Evolutionary conservation across 2,329 filamentous ascomycete genomes (phyloP).

Genomic region (Alternaria arbusti): DNA sequence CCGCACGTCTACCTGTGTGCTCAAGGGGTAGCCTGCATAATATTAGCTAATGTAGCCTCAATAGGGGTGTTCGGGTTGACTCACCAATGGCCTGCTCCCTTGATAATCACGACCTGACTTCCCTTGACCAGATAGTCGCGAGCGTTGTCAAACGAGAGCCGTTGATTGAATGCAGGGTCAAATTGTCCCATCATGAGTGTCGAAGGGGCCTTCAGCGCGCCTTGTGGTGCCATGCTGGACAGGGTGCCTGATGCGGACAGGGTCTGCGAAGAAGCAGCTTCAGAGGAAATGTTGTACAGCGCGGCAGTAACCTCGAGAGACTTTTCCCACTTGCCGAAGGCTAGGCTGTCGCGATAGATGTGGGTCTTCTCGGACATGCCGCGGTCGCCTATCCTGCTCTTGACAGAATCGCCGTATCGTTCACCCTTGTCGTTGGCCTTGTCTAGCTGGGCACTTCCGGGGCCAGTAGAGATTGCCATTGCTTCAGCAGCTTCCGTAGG

Average conservation of each 20-base stretch:
- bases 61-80: neutral
- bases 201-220: conserved; percentile 58
- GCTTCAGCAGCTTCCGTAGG: conserved; percentile 50
- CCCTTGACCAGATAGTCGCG: conserved; percentile 57
- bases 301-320: conserved; percentile 57
- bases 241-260: conserved; percentile 39
- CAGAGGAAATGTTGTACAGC: conserved; percentile 52
- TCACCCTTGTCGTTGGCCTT: conserved; percentile 12
- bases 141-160: conserved; percentile 60
- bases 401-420: conserved; percentile 52
- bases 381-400: conserved; percentile 46
- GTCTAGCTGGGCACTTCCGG: conserved; percentile 54
- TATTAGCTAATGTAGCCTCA: neutral
- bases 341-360: conserved; percentile 61
- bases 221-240: conserved; percentile 53
- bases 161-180: conserved; percentile 59
- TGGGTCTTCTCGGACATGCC: conserved; percentile 60
- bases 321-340: conserved; percentile 57
- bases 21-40: conserved; percentile 51
- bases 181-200: conserved; percentile 62
- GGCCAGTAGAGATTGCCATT: conserved; percentile 61
- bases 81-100: conserved; percentile 59
- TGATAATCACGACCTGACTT: conserved; percentile 59
- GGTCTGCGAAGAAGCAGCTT: conserved; percentile 13
- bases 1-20: conserved; percentile 49